Base-by-base conservation (phyloP, 352 stramenopile genomes). In the Pseudoperonospora humuli region DNA sequence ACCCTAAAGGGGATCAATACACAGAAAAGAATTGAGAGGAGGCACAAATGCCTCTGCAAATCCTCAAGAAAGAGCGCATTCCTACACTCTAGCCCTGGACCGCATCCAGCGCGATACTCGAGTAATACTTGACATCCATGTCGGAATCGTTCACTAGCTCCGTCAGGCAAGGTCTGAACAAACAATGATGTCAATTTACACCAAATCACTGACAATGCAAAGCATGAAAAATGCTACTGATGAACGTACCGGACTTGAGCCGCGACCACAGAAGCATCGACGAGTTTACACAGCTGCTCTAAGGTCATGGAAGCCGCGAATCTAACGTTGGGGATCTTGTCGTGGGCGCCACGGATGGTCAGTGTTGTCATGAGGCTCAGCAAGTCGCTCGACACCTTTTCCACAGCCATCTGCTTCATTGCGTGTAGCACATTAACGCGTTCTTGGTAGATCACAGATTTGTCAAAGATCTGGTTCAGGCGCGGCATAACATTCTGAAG, bases 281-380 rank as follows among this genome's bases (percentile, higher is more conserved):
- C 67, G 57, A 81, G 63, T 72, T 91, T 86, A 64, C 73, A 84
- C 61, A 93, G 64, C 52, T 86, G 68, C 61, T 88, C 67, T 64
- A 93, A 64, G 36, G 75, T 93, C 54, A 86, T 87, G 43, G 75
- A 85, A 27, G 81, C 80, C 49, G 86, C 81, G 50, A 93, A 93
- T 61, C 80, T 82, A 70, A 93, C 78, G 52, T 93, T 93, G 37
- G 80, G 80, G 43, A 89, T 88, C 71, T 89, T 89, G 67, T 93
- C 80, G 37, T 75, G 67, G 2, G 73, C 70, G 31, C 77, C 80
- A 21, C 76, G 73, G 24, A 93, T 75, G n/a, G 72, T 72, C 20
- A 93, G 57, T 29, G 58, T 59, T 20, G 78, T 77, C 70, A 90
- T 72, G 20, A 60, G 60, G 11, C 37, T 62, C 20, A 89, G 48